Evolutionary conservation across 2,329 filamentous ascomycete species (phyloP).

Genomic region (Monilinia aucupariae): DNA sequence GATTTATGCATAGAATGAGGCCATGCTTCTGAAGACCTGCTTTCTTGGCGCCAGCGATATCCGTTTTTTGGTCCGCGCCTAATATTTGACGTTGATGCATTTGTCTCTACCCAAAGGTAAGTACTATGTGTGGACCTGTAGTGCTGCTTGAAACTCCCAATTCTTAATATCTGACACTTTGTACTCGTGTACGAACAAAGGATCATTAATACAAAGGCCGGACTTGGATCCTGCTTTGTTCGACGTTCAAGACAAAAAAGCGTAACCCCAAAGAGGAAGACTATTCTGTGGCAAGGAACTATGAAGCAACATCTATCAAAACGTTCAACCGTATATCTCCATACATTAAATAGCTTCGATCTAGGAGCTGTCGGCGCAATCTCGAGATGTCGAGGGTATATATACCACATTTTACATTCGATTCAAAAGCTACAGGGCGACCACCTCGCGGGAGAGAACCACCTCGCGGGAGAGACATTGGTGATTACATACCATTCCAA

Average conservation of each 20-base stretch:
- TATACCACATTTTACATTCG: not conserved
- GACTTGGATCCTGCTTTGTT: constrained; percentile 1
- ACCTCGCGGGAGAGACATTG: not conserved
- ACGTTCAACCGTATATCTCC: not conserved
- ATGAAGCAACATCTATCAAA: not conserved
- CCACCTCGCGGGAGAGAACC: not conserved
- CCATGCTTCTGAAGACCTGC: not conserved
- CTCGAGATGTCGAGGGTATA: not conserved
- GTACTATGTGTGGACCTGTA: too few relatives aligned
- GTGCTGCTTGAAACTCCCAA: not conserved
- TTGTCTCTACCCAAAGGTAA: not conserved
- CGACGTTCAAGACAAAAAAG: not conserved
- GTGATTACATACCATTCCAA: not conserved
- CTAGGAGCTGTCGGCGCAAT: not conserved
- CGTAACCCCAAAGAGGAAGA: not conserved
- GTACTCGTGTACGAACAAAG: not conserved
- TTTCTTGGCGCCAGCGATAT: not conserved
- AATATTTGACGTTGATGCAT: not conserved
- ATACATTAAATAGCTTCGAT: not conserved
- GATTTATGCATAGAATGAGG: not conserved
- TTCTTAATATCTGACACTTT: not conserved
- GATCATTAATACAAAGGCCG: not conserved
- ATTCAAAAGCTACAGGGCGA: accelerated
- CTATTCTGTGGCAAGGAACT: not conserved
- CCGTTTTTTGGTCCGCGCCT: too few relatives aligned